Evolutionary conservation across 495 filamentous ascomycete genomes (phyloP).

Genomic region (Tuber calosporum): DNA sequence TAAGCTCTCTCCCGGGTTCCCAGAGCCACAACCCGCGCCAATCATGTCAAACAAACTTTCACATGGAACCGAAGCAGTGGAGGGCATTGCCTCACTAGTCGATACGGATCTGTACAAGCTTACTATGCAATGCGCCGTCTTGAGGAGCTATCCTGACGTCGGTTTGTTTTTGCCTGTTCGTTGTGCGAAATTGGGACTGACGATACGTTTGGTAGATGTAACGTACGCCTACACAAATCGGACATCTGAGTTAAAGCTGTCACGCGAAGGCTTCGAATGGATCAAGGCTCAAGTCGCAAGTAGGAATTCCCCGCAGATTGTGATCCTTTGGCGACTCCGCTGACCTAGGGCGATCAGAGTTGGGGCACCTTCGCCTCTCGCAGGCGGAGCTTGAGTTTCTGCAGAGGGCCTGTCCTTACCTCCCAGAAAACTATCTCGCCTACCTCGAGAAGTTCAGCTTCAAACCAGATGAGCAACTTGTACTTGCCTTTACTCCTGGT

Average conservation of each 20-base stretch:
- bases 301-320: slow-evolving; percentile 43
- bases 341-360: slow-evolving; percentile 49
- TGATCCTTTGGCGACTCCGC: not conserved
- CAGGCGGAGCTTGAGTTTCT: slow-evolving; percentile 72
- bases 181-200: slow-evolving; percentile 30
- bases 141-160: slow-evolving; percentile 80
- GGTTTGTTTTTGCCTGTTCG: slow-evolving; percentile 45
- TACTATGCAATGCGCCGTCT: slow-evolving; percentile 95
- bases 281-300: slow-evolving; percentile 71
- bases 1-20: not conserved
- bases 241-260: slow-evolving; percentile 86
- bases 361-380: slow-evolving; percentile 68
- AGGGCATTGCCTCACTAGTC: slow-evolving; percentile 78
- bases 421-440: slow-evolving; percentile 65
- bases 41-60: not conserved
- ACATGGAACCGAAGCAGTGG: not conserved
- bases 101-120: slow-evolving; percentile 98
- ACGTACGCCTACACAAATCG: slow-evolving; percentile 92
- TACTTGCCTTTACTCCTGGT: slow-evolving; percentile 59
- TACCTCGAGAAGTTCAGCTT: slow-evolving; percentile 77
- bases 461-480: slow-evolving; percentile 69
- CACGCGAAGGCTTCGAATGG: slow-evolving; percentile 74
- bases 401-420: slow-evolving; percentile 70
- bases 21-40: not conserved
- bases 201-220: slow-evolving; percentile 49